A percentile compares a stretch with the other conserved stretches of the same genome.
phyloP scores from a whole-genome alignment of 1,284 basidiomycete genomes.

The Irpex sp. region DNA sequence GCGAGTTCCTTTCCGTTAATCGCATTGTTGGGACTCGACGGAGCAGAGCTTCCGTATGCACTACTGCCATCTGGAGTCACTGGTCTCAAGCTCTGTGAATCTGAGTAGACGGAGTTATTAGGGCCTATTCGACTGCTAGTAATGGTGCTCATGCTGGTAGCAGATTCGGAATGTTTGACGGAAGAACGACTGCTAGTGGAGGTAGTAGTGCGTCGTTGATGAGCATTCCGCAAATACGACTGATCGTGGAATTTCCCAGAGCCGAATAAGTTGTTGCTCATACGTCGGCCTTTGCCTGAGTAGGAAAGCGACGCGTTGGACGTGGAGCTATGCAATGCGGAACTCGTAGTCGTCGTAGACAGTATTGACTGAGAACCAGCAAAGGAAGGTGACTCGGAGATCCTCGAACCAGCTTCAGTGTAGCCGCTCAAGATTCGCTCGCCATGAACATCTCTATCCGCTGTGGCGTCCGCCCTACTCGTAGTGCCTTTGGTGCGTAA shows the following conservation, averaged over 20 bases:
- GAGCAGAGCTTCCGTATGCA: conserved; percentile 32
- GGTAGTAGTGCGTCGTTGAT: conserved; percentile 34
- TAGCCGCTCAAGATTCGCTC: conserved; percentile 7
- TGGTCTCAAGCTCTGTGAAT: conserved; percentile 41
- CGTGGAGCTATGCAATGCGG: conserved; percentile 33
- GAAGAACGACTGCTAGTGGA: conserved; percentile 41
- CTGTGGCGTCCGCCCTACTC: conserved; percentile 3
- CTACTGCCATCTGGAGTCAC: conserved; percentile 47
- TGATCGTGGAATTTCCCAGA: conserved; percentile 75
- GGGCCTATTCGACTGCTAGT: conserved; percentile 19
- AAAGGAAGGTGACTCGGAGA: conserved; percentile 14
- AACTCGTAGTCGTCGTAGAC: conserved; percentile 40
- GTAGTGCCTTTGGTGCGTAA: conserved; percentile 32
- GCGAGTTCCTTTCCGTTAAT: conserved; percentile 24
- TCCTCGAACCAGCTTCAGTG: conserved; percentile 30
- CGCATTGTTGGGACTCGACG: conserved; percentile 49
- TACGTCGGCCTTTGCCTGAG: conserved; percentile 42
- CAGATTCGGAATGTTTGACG: conserved; percentile 47
- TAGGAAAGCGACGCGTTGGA: conserved; percentile 37
- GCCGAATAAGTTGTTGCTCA: conserved; percentile 81
- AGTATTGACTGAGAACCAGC: conserved; percentile 38
- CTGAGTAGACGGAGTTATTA: conserved; percentile 41
- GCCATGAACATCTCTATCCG: neutral
- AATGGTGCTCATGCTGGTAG: conserved; percentile 32
- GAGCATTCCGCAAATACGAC: conserved; percentile 56